Evolutionary conservation across 345 rosid genomes (phyloP).

Genomic region (Raphanus sativus): DNA sequence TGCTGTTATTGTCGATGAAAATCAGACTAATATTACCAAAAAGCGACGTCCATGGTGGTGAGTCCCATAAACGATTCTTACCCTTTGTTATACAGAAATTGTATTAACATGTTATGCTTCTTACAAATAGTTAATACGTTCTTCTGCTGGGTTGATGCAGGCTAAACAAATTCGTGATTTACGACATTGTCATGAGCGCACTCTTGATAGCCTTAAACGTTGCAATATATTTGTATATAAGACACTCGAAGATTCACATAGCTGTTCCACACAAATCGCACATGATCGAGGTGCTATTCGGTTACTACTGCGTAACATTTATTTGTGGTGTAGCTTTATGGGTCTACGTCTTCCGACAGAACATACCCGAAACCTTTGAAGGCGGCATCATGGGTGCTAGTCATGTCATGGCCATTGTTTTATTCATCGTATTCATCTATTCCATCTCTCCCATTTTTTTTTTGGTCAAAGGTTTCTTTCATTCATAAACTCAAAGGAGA

Average conservation of each 20-base stretch:
- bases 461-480: no score
- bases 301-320: background rate
- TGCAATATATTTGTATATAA: background rate
- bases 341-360: background rate
- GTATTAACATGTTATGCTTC: background rate
- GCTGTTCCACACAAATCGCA: background rate
- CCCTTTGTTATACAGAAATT: background rate
- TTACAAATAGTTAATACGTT: background rate
- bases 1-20: background rate
- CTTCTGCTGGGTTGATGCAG: background rate
- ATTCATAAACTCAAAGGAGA: no score
- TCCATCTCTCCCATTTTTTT: background rate
- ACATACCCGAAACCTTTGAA: background rate
- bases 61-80: background rate
- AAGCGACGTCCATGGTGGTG: slow-evolving; percentile 1
- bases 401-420: background rate
- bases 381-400: background rate
- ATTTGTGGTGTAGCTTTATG: background rate
- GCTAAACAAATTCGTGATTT: background rate
- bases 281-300: background rate
- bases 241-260: background rate
- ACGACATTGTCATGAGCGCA: background rate
- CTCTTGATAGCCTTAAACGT: background rate
- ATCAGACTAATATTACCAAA: background rate
- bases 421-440: background rate